Conservation (phyloP, 2,329 filamentous ascomycete genomes). For the Neophaeococcomyces aloes region DNA sequence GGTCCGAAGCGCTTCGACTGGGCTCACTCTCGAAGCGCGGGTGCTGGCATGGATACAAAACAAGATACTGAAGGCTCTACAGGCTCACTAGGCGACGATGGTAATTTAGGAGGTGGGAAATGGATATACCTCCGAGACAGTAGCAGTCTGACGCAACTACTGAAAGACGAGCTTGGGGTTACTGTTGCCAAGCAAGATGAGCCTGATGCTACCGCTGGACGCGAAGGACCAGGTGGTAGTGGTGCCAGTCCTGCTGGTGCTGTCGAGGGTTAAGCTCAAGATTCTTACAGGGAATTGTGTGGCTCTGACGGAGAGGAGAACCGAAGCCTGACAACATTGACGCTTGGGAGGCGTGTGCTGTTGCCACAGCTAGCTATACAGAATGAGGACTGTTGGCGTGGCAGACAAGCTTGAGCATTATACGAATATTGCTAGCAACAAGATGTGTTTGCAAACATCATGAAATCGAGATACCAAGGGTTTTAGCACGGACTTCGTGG, state of each 20-base stretch:
- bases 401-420: no score
- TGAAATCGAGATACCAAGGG: no score
- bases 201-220: conserved; percentile 8
- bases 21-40: conserved; percentile 48
- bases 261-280: background rate
- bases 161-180: conserved; percentile 66
- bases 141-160: conserved; percentile 59
- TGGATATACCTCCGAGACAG: conserved; percentile 88
- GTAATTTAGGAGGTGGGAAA: conserved; percentile 43
- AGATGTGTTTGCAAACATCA: no score
- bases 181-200: conserved; percentile 35
- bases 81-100: conserved; percentile 18
- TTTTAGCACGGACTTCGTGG: no score
- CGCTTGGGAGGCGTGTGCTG: no score
- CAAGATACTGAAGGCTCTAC: conserved; percentile 53
- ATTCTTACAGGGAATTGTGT: no score
- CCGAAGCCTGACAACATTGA: no score
- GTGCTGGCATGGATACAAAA: conserved; percentile 67
- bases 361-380: no score
- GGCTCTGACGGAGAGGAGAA: no score
- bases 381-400: no score
- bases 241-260: conserved; percentile 5
- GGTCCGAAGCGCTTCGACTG: conserved; percentile 94
- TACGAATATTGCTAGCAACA: no score
- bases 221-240: conserved; percentile 12